Conservation (phyloP, 2,329 filamentous ascomycete species). For the Diaporthe amygdali region DNA sequence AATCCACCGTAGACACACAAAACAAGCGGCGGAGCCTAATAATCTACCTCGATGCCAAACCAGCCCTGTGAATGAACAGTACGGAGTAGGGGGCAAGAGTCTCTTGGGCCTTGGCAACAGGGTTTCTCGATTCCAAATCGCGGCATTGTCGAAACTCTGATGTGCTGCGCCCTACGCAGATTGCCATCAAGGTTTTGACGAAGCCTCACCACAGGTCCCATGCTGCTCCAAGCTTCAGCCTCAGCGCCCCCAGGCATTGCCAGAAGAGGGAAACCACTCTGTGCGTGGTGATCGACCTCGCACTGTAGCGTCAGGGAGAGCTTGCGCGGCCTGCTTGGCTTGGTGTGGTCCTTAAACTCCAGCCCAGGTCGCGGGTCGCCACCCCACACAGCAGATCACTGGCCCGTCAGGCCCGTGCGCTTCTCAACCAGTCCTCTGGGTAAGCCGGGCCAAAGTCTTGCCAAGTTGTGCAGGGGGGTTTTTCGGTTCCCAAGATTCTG, state of each 20-base stretch:
- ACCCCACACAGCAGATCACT: conserved; percentile 1
- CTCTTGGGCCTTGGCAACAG: not conserved
- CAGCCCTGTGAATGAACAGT: not conserved
- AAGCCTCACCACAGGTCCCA: conserved; percentile 14
- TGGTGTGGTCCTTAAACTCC: not conserved
- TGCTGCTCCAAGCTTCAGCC: conserved; percentile 11
- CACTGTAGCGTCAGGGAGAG: conserved; percentile 6
- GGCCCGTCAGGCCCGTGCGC: conserved; percentile 6
- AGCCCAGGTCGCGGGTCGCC: conserved; percentile 7
- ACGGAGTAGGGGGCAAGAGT: not conserved
- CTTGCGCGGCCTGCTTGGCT: conserved; percentile 11
- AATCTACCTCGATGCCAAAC: not conserved
- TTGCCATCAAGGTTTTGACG: conserved; percentile 12
- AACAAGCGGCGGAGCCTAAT: not conserved
- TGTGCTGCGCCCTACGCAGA: conserved; percentile 7
- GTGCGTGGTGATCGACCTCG: not conserved
- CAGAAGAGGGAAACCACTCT: not conserved
- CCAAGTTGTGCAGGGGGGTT: not conserved
- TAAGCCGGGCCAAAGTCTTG: conserved; percentile 9
- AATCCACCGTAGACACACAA: not conserved
- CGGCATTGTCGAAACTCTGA: conserved; percentile 10
- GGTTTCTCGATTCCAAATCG: conserved; percentile 12
- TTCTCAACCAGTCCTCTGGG: conserved; percentile 8
- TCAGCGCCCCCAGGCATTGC: conserved; percentile 3
- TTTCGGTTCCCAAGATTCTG: not conserved